Evolutionary conservation across 345 rosid species (phyloP).

Genomic region (Syzygium grande): DNA sequence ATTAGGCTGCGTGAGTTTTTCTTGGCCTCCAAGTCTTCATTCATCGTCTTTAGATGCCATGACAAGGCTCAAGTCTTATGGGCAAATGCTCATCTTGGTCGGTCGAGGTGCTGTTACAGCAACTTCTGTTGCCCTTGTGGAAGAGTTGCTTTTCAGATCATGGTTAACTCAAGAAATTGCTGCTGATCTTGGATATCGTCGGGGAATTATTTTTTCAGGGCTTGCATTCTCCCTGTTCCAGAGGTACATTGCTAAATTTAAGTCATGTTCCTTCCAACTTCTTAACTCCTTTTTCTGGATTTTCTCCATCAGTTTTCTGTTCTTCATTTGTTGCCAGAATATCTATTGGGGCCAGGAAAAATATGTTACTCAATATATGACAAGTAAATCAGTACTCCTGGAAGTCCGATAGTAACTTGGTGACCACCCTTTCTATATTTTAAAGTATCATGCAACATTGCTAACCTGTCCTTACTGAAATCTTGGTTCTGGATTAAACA

Average conservation of each 20-base stretch:
- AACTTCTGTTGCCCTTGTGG: constrained; percentile 56
- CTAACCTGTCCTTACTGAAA: neutral
- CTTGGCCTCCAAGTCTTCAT: constrained; percentile 50
- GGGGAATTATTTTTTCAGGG: constrained; percentile 68
- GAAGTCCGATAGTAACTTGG: neutral
- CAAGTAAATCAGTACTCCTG: neutral
- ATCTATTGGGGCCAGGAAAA: neutral
- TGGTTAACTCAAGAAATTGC: constrained; percentile 86
- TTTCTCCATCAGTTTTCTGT: neutral
- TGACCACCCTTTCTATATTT: neutral
- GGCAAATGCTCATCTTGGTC: constrained; percentile 31
- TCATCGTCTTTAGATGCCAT: constrained; percentile 36
- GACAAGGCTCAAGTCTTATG: constrained; percentile 33
- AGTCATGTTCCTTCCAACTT: neutral
- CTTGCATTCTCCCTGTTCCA: constrained; percentile 62
- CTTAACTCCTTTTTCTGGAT: neutral
- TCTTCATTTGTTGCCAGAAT: neutral
- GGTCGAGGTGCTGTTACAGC: constrained; percentile 56
- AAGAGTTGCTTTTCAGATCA: constrained; percentile 81
- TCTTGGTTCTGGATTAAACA: neutral
- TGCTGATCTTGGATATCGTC: constrained; percentile 65
- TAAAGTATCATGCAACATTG: neutral
- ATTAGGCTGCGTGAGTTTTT: constrained; percentile 52
- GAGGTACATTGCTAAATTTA: constrained; percentile 35
- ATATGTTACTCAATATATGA: neutral